A percentile compares a stretch with the other conserved stretches of the same genome.
These are phyloP conservation scores for Papiliotrema fonsecae DNA, from an alignment of 1,284 basidiomycete genomes.

Conservation along the genomic window DNA sequence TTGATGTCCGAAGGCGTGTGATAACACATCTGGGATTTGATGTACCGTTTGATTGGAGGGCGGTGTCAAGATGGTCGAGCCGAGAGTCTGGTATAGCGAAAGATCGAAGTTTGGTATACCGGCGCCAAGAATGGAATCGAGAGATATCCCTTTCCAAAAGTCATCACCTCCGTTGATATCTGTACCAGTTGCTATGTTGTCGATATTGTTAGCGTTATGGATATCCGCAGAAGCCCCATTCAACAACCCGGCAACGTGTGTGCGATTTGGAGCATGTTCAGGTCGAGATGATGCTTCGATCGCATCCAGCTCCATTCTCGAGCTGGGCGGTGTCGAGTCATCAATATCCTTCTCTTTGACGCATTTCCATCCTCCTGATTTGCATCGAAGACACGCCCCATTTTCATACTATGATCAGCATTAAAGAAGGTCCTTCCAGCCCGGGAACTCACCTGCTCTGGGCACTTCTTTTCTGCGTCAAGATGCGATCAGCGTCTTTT, in stretches of 20 bases:
- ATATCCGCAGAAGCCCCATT: background rate
- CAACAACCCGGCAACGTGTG: background rate
- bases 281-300: background rate
- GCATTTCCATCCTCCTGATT: conserved; percentile 4
- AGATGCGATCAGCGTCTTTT: background rate
- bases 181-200: background rate
- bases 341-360: conserved; percentile 1
- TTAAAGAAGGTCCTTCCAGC: background rate
- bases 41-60: background rate
- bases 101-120: background rate
- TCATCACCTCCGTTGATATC: background rate
- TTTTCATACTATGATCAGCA: background rate
- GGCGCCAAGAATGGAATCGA: background rate
- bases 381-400: background rate
- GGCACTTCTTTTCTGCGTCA: background rate
- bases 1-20: background rate
- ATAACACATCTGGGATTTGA: background rate
- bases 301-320: background rate
- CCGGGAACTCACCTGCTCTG: background rate
- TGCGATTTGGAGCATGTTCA: background rate
- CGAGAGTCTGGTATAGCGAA: background rate
- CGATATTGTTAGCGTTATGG: background rate
- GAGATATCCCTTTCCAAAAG: background rate
- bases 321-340: background rate
- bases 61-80: background rate